A percentile compares a stretch with the other conserved stretches of the same genome.
phyloP scores from a whole-genome alignment of 768 basidiomycete species.

The Imleria badia region DNA sequence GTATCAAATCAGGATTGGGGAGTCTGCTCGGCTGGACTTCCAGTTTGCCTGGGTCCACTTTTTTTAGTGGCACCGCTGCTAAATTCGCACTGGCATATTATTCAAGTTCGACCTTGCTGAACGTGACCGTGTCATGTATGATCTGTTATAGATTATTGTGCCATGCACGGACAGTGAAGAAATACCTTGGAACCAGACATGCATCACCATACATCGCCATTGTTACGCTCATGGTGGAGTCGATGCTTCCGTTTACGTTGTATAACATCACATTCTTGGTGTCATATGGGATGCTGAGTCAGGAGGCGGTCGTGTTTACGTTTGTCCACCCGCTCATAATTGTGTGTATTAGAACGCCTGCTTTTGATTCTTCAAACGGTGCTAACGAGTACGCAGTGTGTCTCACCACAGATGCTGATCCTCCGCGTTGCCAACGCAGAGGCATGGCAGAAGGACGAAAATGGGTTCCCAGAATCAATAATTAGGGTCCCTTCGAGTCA shows the following conservation, averaged over 20 bases:
- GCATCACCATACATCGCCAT: slow-evolving; percentile 1
- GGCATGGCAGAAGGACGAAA: not conserved
- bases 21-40: not conserved
- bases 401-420: not conserved
- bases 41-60: not conserved
- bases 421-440: not conserved
- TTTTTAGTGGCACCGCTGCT: slow-evolving; percentile 1
- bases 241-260: not conserved
- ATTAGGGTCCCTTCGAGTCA: not conserved
- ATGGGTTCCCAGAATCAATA: not conserved
- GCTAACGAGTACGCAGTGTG: not conserved
- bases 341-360: no score
- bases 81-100: slow-evolving; percentile 2
- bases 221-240: not conserved
- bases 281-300: not conserved
- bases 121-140: slow-evolving; percentile 5
- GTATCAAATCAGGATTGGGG: slow-evolving; percentile 4
- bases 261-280: not conserved
- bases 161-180: not conserved
- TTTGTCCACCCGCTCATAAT: not conserved
- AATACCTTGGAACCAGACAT: not conserved
- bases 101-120: slow-evolving; percentile 9
- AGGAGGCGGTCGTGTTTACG: not conserved
- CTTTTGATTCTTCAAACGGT: not conserved
- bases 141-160: slow-evolving; percentile 6